Conservation (phyloP, 129 eudicot species). For the Flaveria robusta region DNA sequence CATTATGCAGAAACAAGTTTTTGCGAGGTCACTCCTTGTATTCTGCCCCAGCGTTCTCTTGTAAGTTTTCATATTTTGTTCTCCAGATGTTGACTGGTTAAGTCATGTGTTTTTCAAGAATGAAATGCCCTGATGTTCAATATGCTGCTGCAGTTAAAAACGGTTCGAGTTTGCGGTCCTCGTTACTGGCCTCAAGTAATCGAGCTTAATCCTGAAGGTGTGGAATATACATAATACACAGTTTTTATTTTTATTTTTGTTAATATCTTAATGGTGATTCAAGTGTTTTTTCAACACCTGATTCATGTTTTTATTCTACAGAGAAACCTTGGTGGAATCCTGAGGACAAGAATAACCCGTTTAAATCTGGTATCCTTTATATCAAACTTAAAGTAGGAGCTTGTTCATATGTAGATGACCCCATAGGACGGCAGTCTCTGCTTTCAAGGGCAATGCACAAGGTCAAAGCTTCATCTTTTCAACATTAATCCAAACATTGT, state of each 20-base stretch:
- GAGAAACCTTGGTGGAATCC: slow-evolving; percentile 92
- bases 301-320: slow-evolving; percentile 32
- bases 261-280: slow-evolving; percentile 9
- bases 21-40: slow-evolving; percentile 95
- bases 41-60: slow-evolving; percentile 87
- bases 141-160: slow-evolving; percentile 64
- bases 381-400: slow-evolving; percentile 94
- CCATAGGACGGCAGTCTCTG: slow-evolving; percentile 85
- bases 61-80: slow-evolving; percentile 46
- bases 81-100: background rate
- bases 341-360: slow-evolving; percentile 77
- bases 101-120: background rate
- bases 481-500: background rate
- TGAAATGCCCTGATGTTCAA: slow-evolving; percentile 14
- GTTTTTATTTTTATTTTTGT: slow-evolving; percentile 26
- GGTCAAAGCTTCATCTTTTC: slow-evolving; percentile 43
- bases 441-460: slow-evolving; percentile 97
- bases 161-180: slow-evolving; percentile 94
- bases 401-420: slow-evolving; percentile 95
- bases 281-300: background rate
- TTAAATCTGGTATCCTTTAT: slow-evolving; percentile 87
- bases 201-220: slow-evolving; percentile 92
- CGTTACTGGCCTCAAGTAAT: slow-evolving; percentile 97
- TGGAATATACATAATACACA: background rate
- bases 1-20: slow-evolving; percentile 88